Evolutionary conservation across 2,329 filamentous ascomycete species (phyloP), one percentile per base, ranked within the genome.

Genomic region (Ophiobolus disseminans): DNA sequence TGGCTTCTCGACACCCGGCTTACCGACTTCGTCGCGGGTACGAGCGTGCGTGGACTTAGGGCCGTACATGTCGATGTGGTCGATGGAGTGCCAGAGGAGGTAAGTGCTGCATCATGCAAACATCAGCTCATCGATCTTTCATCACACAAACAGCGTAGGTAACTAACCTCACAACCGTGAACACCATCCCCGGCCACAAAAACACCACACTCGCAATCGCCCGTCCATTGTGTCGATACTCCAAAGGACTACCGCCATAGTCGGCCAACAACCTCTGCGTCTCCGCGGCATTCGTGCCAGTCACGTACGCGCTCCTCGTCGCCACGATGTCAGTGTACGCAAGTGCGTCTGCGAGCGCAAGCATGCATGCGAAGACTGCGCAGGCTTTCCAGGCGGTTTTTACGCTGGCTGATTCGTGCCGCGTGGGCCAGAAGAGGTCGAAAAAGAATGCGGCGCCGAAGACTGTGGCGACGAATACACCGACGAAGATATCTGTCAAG

Each of bases 391-490:
- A 85, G 1, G 81, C 78, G n/a, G 77, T 57, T 39, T 78, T 77
- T 3, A 84, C 80, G 16, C 72, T 63, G 16, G 53, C 62, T 3
- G 73, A 77, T 52, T 85, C 82, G 8, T 73, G 64, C 38, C 82
- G 75, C 41, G 82, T 80, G 0, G 82, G 82, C 80, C 81, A 85
- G 70, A 84, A 83, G 3, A 85, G 76, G 60, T 85, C 82, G 67
- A 85, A 84, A 73, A 85, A 84, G 73, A 85, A 85, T 0, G 78
- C 82, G 0, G 78, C 77, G 17, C 82, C 82, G 58, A 85, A 85
- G 58, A 85, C 79, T 36, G 78, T 81, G 11, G 82, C 82, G 7
- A 84, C 78, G 14, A 78, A 81, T 23, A 85, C 74, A 16, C 82
- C 82, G 6, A 81, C 77, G 53, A 83, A 84, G 59, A 85, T 83